A percentile compares a stretch with the other conserved stretches of the same genome.
Evolutionary conservation across 2,329 filamentous ascomycete genomes (phyloP).

Genomic region (Diaporthe sp.): DNA sequence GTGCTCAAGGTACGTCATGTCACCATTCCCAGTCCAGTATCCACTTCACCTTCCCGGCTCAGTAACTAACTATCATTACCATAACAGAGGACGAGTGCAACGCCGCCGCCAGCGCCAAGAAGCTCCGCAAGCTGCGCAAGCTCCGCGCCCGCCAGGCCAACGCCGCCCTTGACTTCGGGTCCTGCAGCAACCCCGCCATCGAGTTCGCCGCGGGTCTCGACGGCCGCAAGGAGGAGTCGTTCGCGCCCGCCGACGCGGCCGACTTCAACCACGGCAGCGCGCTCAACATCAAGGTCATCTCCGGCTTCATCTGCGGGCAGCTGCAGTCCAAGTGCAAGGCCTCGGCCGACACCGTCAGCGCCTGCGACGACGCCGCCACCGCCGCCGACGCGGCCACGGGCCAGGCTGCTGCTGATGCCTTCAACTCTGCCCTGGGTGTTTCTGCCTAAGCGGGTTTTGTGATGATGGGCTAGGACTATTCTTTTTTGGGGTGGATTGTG

Average conservation of each 20-base stretch:
- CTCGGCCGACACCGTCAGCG: constrained; percentile 48
- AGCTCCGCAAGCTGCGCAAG: constrained; percentile 43
- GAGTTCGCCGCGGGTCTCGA: constrained; percentile 63
- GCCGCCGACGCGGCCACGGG: constrained; percentile 51
- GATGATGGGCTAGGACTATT: not conserved
- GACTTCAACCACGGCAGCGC: constrained; percentile 69
- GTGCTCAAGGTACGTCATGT: constrained; percentile 50
- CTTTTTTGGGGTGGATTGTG: not conserved
- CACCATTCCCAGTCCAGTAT: too few relatives aligned
- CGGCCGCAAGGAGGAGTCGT: constrained; percentile 60
- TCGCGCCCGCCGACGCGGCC: constrained; percentile 54
- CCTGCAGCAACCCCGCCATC: constrained; percentile 63
- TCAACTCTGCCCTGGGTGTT: constrained; percentile 56
- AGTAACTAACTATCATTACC: too few relatives aligned
- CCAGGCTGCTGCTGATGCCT: constrained; percentile 56
- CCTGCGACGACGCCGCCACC: constrained; percentile 51
- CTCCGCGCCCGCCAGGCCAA: constrained; percentile 44
- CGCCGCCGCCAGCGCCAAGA: constrained; percentile 44
- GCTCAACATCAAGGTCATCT: constrained; percentile 53
- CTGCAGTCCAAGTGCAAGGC: constrained; percentile 54
- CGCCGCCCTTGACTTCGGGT: constrained; percentile 57
- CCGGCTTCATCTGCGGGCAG: constrained; percentile 55
- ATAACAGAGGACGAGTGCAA: constrained; percentile 53
- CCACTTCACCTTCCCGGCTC: too few relatives aligned
- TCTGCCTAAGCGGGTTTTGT: constrained; percentile 41